These are phyloP conservation scores for Pyronema domesticum DNA, from an alignment of 495 filamentous ascomycete genomes.

Conservation along the genomic window DNA sequence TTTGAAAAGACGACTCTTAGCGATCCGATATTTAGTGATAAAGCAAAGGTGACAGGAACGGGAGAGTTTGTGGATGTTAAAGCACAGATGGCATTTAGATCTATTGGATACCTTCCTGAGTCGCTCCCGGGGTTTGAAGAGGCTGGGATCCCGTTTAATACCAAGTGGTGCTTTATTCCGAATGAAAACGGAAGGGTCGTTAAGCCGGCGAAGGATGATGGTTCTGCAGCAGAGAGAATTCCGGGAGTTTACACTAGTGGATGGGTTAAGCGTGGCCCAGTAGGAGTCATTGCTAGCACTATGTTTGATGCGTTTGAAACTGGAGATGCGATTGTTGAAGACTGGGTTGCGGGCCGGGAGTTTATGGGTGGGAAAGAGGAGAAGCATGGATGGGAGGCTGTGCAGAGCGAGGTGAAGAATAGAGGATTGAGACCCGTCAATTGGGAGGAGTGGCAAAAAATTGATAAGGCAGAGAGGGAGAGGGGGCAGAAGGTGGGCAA, in stretches of 20 bases:
- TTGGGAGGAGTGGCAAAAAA: constrained; percentile 75
- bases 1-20: constrained; percentile 47
- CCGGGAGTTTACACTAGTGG: constrained; percentile 85
- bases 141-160: constrained; percentile 66
- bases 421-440: constrained; percentile 41
- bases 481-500: constrained; percentile 52
- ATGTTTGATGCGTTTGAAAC: constrained; percentile 91
- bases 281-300: constrained; percentile 86
- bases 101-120: constrained; percentile 77
- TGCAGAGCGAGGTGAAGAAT: constrained; percentile 37
- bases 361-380: constrained; percentile 27
- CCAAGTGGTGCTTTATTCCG: constrained; percentile 51
- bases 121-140: constrained; percentile 56
- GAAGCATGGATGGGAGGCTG: constrained; percentile 56
- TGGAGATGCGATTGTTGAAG: constrained; percentile 57
- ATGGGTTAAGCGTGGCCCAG: constrained; percentile 91
- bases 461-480: constrained; percentile 59
- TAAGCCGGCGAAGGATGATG: constrained; percentile 10
- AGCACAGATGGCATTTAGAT: constrained; percentile 62
- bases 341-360: constrained; percentile 36
- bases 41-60: constrained; percentile 31
- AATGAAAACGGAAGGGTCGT: constrained; percentile 74
- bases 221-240: constrained; percentile 27
- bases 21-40: constrained; percentile 30
- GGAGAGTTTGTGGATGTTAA: constrained; percentile 30